A percentile compares a stretch with the other conserved stretches of the same genome.
Evolutionary conservation across 768 basidiomycete genomes (phyloP).

Genomic region (Psilocybe cyanescens): DNA sequence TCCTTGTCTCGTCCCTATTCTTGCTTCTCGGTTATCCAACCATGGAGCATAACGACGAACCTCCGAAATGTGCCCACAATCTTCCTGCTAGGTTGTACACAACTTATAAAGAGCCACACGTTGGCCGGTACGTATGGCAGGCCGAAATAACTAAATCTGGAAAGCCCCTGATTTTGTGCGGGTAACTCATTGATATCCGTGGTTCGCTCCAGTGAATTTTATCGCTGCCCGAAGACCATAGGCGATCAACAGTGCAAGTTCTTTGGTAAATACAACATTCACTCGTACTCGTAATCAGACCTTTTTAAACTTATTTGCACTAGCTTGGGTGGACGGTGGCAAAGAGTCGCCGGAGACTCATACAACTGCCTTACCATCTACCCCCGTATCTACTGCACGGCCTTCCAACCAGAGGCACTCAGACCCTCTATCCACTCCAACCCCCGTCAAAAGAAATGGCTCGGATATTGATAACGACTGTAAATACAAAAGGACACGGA

Average conservation of each 20-base stretch:
- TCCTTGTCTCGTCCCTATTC: too few relatives aligned
- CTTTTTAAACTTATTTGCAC: neutral
- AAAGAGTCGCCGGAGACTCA: neutral
- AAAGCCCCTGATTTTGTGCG: neutral
- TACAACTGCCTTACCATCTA: neutral
- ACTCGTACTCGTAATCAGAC: neutral
- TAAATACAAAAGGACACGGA: neutral
- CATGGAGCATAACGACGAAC: neutral
- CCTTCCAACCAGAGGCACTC: neutral
- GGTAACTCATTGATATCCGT: neutral
- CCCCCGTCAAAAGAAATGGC: neutral
- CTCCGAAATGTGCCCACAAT: neutral
- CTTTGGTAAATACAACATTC: slow-evolving; percentile 13
- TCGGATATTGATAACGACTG: neutral
- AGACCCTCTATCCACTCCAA: neutral
- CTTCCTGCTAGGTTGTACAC: neutral
- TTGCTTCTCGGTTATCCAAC: neutral
- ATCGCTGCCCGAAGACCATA: slow-evolving; percentile 18
- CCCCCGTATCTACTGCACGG: neutral
- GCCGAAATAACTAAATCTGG: too few relatives aligned
- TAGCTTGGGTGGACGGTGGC: slow-evolving; percentile 13
- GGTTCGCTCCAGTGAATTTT: slow-evolving; percentile 14
- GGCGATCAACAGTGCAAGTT: slow-evolving; percentile 11
- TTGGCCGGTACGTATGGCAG: neutral
- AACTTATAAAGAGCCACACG: neutral